Evolutionary conservation across 2,329 filamentous ascomycete genomes (phyloP).

Genomic region (Pseudogymnoascus sp.): DNA sequence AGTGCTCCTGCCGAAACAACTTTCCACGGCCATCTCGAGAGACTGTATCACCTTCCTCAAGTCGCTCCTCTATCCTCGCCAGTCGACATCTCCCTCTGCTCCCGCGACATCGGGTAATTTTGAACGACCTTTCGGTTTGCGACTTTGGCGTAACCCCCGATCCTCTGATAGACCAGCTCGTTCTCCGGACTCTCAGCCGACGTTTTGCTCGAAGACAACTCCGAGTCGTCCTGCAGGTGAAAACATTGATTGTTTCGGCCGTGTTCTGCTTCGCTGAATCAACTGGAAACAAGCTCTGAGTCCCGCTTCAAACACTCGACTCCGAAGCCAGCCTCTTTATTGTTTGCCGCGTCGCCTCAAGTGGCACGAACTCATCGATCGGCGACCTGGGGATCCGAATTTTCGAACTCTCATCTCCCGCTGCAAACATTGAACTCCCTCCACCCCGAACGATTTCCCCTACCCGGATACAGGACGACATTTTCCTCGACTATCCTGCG

Average conservation of each 20-base stretch:
- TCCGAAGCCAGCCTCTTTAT: background rate
- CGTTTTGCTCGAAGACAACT: background rate
- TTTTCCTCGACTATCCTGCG: background rate
- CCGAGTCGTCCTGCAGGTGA: conserved; percentile 1
- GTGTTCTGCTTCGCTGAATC: conserved; percentile 1
- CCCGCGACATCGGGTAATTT: background rate
- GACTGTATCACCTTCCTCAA: background rate
- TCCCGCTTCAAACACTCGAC: background rate
- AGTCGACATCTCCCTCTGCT: background rate
- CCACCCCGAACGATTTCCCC: background rate
- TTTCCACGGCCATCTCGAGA: background rate
- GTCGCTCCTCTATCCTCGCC: background rate
- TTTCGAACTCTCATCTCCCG: background rate
- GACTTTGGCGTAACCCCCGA: background rate
- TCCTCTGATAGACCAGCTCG: background rate
- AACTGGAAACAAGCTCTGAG: background rate
- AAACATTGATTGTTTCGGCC: background rate
- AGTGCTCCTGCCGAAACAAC: background rate
- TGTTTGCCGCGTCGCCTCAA: background rate
- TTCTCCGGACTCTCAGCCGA: background rate
- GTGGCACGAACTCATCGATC: background rate
- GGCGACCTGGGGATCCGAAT: background rate
- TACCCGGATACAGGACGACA: background rate
- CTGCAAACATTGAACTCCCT: background rate
- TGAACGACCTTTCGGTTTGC: background rate